Conservation (phyloP, 2,329 filamentous ascomycete genomes). For the Biscogniauxia sp. region DNA sequence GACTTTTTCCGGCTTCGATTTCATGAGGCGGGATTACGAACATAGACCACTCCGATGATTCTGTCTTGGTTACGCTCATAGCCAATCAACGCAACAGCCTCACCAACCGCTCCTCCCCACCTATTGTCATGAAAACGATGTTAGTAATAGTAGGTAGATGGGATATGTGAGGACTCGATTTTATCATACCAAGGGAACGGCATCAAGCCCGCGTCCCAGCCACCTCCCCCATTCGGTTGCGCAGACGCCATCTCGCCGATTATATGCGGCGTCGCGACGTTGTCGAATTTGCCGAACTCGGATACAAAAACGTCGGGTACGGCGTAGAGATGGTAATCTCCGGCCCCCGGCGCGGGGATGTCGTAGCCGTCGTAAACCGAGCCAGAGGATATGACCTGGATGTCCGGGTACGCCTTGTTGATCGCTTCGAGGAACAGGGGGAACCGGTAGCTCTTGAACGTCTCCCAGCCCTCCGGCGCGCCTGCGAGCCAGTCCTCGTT, state of each 20-base stretch:
- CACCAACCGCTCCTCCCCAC: conserved; percentile 60
- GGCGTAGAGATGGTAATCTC: conserved; percentile 53
- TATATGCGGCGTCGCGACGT: conserved; percentile 31
- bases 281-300: conserved; percentile 54
- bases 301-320: conserved; percentile 49
- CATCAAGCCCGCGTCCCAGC: conserved; percentile 44
- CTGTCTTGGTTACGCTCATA: conserved; percentile 64
- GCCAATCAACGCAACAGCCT: conserved; percentile 64
- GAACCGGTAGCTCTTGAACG: conserved; percentile 56
- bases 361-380: conserved; percentile 42
- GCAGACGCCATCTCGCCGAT: conserved; percentile 50
- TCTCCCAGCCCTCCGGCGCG: conserved; percentile 44
- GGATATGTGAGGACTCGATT: neutral
- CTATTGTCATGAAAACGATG: conserved; percentile 4
- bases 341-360: conserved; percentile 41
- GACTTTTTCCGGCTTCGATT: too few relatives aligned
- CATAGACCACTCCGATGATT: conserved; percentile 52
- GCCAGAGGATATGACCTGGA: conserved; percentile 53
- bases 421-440: conserved; percentile 59
- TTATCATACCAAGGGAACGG: conserved; percentile 44
- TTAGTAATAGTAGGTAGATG: conserved; percentile 10
- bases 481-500: conserved; percentile 65
- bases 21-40: conserved; percentile 12
- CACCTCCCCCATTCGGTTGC: conserved; percentile 50
- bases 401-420: conserved; percentile 52